Conservation (phyloP, 2,329 filamentous ascomycete genomes). For the Talaromyces amestolkiae region DNA sequence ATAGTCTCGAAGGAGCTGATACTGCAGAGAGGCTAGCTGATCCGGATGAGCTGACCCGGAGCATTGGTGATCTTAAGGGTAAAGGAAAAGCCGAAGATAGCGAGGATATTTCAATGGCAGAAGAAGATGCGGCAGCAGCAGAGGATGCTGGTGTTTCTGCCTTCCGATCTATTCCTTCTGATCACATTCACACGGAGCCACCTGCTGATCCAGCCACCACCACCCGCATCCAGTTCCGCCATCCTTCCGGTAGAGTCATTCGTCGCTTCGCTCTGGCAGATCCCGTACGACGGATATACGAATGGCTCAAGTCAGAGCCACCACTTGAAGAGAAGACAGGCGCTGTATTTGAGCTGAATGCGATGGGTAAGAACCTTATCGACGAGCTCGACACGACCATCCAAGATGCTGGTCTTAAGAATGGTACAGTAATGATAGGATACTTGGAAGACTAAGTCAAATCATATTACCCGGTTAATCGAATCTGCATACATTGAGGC, state of each 20-base stretch:
- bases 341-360: slow-evolving; percentile 80
- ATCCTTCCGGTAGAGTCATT: slow-evolving; percentile 80
- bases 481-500: slow-evolving; percentile 18
- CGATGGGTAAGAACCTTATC: slow-evolving; percentile 83
- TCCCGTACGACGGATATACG: slow-evolving; percentile 77
- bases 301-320: slow-evolving; percentile 85
- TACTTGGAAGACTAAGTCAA: slow-evolving; percentile 54
- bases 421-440: slow-evolving; percentile 93
- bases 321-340: slow-evolving; percentile 77
- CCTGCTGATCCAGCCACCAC: slow-evolving; percentile 65
- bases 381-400: slow-evolving; percentile 71
- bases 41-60: slow-evolving; percentile 83
- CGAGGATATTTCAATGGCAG: slow-evolving; percentile 37
- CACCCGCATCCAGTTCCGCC: slow-evolving; percentile 89
- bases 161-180: slow-evolving; percentile 70
- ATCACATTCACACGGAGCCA: slow-evolving; percentile 75
- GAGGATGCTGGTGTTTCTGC: slow-evolving; percentile 38
- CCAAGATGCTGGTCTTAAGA: slow-evolving; percentile 79
- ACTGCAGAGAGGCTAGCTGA: slow-evolving; percentile 62
- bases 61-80: slow-evolving; percentile 46
- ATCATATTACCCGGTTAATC: not conserved
- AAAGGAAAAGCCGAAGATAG: slow-evolving; percentile 49
- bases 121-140: slow-evolving; percentile 32
- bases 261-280: slow-evolving; percentile 78
- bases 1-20: slow-evolving; percentile 67